Evolutionary conservation across 2,329 filamentous ascomycete species (phyloP), one percentile per base, ranked within the genome.

Genomic region (Ophiostoma australiae): DNA sequence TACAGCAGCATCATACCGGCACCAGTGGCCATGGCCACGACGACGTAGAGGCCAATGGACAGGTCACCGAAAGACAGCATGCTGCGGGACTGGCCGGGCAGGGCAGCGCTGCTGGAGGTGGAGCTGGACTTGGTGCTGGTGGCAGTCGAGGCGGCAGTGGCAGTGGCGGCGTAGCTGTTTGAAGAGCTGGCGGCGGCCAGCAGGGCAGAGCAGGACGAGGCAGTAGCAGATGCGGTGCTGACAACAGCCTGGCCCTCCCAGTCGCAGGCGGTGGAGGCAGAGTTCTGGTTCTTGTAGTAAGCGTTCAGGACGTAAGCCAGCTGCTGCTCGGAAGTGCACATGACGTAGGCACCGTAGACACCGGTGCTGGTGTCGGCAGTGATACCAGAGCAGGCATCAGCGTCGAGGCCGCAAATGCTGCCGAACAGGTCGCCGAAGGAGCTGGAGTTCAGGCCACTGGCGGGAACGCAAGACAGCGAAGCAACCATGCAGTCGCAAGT

Each of bases 401-500:
- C 78, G 72, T 84, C 78, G 65, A 81, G 77, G 71, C 88, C 90
- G 81, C 92, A 95, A 80, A 94, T 86, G 79, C 82, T 89, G 78
- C 84, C 84, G 80, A 98, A 98, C 75, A 95, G 86, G 20, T 85
- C 81, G 68, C 86, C 87, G 76, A 88, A 90, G 71, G 87, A 81
- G 70, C 89, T 83, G 68, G 82, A 79, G 74, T 85, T 82, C 33
- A 93, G 81, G 76, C 81, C 80, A 67, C 84, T 80, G 66, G 86
- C 83, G 73, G 93, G 87, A 37, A 86, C 85, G 82, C 95, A 99
- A 72, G 83, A 82, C 71, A 97, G 83, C 65, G 88, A 88, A 74
- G 87, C 83, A 79, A 87, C 86, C 92, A 97, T 97, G 87, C 95
- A 99, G 72, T 84, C 80, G 86, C 95, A 99, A 67, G 97, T 89